Evolutionary conservation across 1,284 basidiomycete species (phyloP).

Genomic region (Filobasidium uniguttulatum): DNA sequence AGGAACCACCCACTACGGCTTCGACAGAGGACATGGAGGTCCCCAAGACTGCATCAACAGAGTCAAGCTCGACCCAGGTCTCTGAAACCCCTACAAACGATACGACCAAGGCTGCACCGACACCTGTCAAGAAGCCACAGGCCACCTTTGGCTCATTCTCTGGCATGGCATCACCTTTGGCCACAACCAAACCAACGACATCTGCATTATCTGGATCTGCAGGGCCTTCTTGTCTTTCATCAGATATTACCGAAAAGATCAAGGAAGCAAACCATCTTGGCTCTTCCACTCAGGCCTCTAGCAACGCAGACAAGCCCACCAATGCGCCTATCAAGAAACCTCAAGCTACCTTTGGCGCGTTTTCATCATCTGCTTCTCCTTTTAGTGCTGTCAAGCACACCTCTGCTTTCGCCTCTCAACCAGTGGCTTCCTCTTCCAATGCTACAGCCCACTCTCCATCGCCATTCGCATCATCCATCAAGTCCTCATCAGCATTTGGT

Average conservation of each 20-base stretch:
- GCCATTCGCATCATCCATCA: constrained; percentile 11
- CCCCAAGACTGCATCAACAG: neutral
- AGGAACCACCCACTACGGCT: constrained; percentile 6
- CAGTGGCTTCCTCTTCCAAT: constrained; percentile 12
- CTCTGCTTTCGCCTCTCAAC: constrained; percentile 11
- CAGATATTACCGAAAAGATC: constrained; percentile 25
- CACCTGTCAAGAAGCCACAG: constrained; percentile 21
- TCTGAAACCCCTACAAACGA: no score
- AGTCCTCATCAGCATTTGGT: constrained; percentile 14
- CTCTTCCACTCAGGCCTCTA: constrained; percentile 11
- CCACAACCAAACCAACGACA: constrained; percentile 32
- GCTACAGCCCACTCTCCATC: constrained; percentile 20
- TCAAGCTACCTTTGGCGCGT: constrained; percentile 45
- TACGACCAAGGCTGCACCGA: constrained; percentile 2
- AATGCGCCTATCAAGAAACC: constrained; percentile 20
- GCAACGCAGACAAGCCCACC: no score
- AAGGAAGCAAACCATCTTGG: constrained; percentile 21
- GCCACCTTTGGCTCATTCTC: constrained; percentile 49
- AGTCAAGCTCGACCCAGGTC: neutral
- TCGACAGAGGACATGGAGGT: constrained; percentile 3
- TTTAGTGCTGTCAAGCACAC: constrained; percentile 32
- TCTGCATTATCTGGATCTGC: constrained; percentile 42
- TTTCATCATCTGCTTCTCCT: constrained; percentile 48
- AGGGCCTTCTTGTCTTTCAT: constrained; percentile 50
- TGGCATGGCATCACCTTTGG: constrained; percentile 49